A percentile compares a stretch with the other conserved stretches of the same genome.
phyloP scores from a whole-genome alignment of 441 rosid genomes.

The Pelargonium exstipulatum region DNA sequence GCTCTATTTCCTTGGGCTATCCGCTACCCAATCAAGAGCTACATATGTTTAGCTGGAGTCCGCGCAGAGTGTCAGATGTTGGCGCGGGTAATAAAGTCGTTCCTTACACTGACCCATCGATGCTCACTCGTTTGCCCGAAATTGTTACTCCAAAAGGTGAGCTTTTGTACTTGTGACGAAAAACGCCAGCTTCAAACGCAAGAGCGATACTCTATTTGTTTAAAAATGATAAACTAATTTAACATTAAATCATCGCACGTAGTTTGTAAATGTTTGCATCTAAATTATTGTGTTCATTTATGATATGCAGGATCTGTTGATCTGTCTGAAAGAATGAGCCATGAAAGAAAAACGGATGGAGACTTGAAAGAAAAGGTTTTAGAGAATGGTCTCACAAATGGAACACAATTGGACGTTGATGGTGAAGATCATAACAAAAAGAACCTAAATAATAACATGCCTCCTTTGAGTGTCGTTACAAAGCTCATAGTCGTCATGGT shows the following conservation, averaged over 20 bases:
- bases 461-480: background rate
- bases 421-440: background rate
- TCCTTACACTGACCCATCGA: background rate
- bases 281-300: too few relatives aligned
- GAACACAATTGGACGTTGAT: background rate
- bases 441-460: background rate
- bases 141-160: background rate
- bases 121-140: background rate
- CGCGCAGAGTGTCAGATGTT: background rate
- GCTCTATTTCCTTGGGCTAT: background rate
- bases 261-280: too few relatives aligned
- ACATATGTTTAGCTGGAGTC: background rate
- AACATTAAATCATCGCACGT: too few relatives aligned
- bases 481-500: constrained; percentile 21
- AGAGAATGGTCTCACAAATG: background rate
- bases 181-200: background rate
- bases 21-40: background rate
- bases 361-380: background rate
- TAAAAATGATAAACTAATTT: too few relatives aligned
- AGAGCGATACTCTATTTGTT: background rate
- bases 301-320: background rate
- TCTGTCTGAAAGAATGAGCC: background rate
- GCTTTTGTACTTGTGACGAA: background rate
- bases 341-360: background rate
- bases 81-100: background rate